Conservation (phyloP, 2,329 filamentous ascomycete species). For the Apiospora aurea region DNA sequence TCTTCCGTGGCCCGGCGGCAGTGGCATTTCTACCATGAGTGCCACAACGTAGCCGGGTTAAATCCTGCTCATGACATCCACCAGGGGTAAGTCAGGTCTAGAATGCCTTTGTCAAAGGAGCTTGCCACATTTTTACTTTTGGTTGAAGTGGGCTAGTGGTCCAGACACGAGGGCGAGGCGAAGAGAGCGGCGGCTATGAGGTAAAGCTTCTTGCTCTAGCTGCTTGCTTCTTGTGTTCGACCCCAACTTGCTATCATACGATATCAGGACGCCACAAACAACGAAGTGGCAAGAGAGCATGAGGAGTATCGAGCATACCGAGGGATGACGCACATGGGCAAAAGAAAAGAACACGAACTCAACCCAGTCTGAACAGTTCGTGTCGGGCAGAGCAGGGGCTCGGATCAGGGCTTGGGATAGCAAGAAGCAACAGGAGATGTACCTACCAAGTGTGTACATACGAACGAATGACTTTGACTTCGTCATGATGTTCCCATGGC, state of each 20-base stretch:
- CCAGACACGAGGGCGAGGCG: neutral
- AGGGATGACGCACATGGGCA: neutral
- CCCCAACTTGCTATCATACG: neutral
- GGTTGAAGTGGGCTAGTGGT: neutral
- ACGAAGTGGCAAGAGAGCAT: neutral
- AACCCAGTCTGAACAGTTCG: conserved; percentile 5
- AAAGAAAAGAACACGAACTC: neutral
- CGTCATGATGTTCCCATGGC: conserved; percentile 7
- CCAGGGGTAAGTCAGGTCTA: conserved; percentile 2
- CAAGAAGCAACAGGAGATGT: neutral
- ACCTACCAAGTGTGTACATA: neutral
- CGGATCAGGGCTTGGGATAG: neutral
- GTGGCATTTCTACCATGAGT: neutral
- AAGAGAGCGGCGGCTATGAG: neutral
- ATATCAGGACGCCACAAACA: conserved; percentile 7
- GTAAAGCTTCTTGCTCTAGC: neutral
- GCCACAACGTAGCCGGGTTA: neutral
- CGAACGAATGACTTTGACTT: conserved; percentile 1
- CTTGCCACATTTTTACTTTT: conserved; percentile 7
- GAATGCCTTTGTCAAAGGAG: neutral
- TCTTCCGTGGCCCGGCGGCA: conserved; percentile 18
- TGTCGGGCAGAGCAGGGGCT: neutral
- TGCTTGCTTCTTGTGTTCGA: conserved; percentile 14
- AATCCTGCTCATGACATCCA: neutral
- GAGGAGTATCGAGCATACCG: neutral